These are phyloP conservation scores for Penicillium ucsense DNA, from an alignment of 495 filamentous ascomycete genomes.

Conservation along the genomic window DNA sequence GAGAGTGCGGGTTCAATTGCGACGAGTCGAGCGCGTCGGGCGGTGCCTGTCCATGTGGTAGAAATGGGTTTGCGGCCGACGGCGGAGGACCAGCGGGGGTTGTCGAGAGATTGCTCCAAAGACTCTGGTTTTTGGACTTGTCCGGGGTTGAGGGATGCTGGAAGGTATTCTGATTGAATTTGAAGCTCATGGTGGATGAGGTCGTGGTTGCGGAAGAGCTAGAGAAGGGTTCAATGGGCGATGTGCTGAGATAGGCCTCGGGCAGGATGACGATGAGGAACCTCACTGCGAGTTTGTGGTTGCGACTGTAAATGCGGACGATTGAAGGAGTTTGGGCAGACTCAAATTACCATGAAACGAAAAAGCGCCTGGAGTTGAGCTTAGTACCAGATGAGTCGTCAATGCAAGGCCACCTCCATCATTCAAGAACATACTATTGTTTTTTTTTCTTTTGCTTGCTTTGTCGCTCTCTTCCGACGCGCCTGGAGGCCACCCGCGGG, in stretches of 20 bases:
- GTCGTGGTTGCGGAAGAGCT: conserved; percentile 6
- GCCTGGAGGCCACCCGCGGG: conserved; percentile 1
- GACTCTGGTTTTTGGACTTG: conserved; percentile 30
- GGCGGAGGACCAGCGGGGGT: conserved; percentile 72
- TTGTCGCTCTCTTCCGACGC: conserved; percentile 1
- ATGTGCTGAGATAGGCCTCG: no score
- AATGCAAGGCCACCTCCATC: conserved; percentile 1
- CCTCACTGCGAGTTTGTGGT: no score
- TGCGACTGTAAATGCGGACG: no score
- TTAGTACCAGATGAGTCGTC: neutral
- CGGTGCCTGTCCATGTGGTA: conserved; percentile 59
- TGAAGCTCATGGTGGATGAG: conserved; percentile 28
- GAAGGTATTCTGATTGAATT: conserved; percentile 27
- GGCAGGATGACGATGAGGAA: no score
- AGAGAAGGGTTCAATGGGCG: conserved; percentile 4
- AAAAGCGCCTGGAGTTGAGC: no score
- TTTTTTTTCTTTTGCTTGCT: neutral
- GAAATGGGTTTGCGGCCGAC: conserved; percentile 58
- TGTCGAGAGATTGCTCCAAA: conserved; percentile 52
- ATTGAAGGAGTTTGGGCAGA: no score
- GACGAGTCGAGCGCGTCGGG: conserved; percentile 58
- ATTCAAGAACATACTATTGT: neutral
- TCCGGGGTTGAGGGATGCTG: conserved; percentile 33
- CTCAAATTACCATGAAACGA: no score
- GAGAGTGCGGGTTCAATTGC: conserved; percentile 37